Conservation (phyloP, 345 rosid genomes). For the Aurinia saxatilis region DNA sequence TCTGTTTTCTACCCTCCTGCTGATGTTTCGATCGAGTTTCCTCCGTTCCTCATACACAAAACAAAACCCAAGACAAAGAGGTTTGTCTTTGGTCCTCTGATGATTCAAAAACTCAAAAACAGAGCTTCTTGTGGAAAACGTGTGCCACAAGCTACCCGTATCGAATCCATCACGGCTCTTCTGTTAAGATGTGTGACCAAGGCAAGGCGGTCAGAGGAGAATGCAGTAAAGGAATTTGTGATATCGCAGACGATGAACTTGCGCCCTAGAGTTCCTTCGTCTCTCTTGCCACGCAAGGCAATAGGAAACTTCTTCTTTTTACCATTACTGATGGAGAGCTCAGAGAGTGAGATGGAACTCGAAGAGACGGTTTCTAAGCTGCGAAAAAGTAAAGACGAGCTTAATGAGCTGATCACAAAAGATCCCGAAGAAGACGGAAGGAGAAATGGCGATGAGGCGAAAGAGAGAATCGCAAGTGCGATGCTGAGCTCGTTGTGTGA, state of each 20-base stretch:
- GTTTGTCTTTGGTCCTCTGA: neutral
- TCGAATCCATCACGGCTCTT: neutral
- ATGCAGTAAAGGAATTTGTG: neutral
- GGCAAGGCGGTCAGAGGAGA: neutral
- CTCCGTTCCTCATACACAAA: neutral
- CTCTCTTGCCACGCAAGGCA: neutral
- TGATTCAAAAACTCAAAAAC: neutral
- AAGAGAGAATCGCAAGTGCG: neutral
- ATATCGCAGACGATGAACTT: neutral
- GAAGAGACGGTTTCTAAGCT: neutral
- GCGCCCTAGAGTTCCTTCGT: neutral
- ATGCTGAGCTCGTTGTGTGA: neutral
- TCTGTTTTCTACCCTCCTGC: neutral
- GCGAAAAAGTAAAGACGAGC: neutral
- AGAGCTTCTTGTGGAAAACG: neutral
- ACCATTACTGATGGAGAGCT: neutral
- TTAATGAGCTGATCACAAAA: neutral
- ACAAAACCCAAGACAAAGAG: neutral
- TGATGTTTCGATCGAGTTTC: neutral
- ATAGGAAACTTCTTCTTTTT: neutral
- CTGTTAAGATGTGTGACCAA: neutral
- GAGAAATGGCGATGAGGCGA: neutral
- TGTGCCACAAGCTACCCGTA: neutral
- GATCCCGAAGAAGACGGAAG: neutral
- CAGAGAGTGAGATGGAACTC: neutral